Conservation (phyloP, 441 rosid genomes). For the Euphorbia schlechtendalii region DNA sequence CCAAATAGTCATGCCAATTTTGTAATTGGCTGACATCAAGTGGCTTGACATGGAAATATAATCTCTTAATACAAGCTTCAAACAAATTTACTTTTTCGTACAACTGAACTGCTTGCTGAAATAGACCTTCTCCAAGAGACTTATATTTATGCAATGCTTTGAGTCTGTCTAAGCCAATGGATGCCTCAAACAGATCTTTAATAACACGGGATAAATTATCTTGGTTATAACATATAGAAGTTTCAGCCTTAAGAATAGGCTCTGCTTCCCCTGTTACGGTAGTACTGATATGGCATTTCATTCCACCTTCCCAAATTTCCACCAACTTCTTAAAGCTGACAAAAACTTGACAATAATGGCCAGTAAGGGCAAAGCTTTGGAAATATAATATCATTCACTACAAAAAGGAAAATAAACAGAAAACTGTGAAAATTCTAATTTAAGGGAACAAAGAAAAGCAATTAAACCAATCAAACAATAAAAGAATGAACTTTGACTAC, state of each 20-base stretch:
- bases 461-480: not conserved
- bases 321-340: constrained; percentile 73
- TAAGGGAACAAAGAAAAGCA: not conserved
- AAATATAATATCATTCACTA: constrained; percentile 5
- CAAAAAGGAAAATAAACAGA: constrained; percentile 11
- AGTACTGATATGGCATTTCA: constrained; percentile 30
- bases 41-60: constrained; percentile 73
- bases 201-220: constrained; percentile 44
- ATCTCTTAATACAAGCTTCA: constrained; percentile 57
- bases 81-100: constrained; percentile 48
- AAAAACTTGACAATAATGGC: constrained; percentile 18
- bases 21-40: constrained; percentile 44
- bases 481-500: constrained; percentile 2
- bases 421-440: constrained; percentile 6
- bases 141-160: constrained; percentile 53
- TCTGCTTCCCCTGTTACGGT: constrained; percentile 29
- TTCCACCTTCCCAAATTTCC: constrained; percentile 51
- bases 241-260: constrained; percentile 35
- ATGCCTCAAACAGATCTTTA: constrained; percentile 55
- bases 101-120: constrained; percentile 43
- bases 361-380: constrained; percentile 1
- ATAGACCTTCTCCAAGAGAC: constrained; percentile 51
- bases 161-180: constrained; percentile 37
- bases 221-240: constrained; percentile 32
- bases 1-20: constrained; percentile 79